phyloP scores from a whole-genome alignment of 2,329 filamentous ascomycete species.

The Coniochaeta pulveracea region DNA sequence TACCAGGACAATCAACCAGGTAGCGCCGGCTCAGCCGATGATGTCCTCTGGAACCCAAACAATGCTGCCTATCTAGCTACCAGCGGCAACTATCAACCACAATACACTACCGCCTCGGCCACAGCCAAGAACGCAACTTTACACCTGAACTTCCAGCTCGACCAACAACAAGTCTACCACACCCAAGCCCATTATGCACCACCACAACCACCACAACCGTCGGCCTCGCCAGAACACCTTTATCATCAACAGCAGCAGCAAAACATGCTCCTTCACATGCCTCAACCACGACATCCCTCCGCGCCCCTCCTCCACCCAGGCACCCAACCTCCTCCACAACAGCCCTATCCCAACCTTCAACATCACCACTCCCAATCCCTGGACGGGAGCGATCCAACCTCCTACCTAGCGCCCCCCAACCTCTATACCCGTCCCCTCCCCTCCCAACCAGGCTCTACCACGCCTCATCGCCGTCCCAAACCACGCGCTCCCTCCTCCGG shows the following conservation, averaged over 20 bases:
- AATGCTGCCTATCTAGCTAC: too few relatives aligned
- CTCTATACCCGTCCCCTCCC: conserved; percentile 1
- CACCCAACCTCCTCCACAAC: conserved; percentile 6
- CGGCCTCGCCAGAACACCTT: background rate
- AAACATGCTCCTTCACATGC: conserved; percentile 47
- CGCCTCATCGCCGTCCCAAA: conserved; percentile 30
- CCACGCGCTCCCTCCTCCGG: conserved; percentile 44
- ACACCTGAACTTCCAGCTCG: conserved; percentile 27
- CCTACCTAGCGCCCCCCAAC: conserved; percentile 4
- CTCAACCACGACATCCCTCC: conserved; percentile 27
- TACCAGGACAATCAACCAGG: too few relatives aligned
- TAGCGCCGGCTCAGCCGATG: conserved; percentile 1
- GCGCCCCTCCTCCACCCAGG: conserved; percentile 20
- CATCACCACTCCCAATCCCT: conserved; percentile 43
- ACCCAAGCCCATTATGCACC: conserved; percentile 2
- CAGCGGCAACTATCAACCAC: background rate
- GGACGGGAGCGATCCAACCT: conserved; percentile 5
- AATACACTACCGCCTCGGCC: background rate
- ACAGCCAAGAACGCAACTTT: conserved; percentile 19
- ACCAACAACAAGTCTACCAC: conserved; percentile 11
- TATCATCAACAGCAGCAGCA: conserved; percentile 15
- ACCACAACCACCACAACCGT: conserved; percentile 6
- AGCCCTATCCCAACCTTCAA: conserved; percentile 20
- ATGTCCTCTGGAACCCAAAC: conserved; percentile 1
- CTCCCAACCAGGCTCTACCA: conserved; percentile 8